phyloP scores from a whole-genome alignment of 257 asterid genomes.

The Anisodus tanguticus region DNA sequence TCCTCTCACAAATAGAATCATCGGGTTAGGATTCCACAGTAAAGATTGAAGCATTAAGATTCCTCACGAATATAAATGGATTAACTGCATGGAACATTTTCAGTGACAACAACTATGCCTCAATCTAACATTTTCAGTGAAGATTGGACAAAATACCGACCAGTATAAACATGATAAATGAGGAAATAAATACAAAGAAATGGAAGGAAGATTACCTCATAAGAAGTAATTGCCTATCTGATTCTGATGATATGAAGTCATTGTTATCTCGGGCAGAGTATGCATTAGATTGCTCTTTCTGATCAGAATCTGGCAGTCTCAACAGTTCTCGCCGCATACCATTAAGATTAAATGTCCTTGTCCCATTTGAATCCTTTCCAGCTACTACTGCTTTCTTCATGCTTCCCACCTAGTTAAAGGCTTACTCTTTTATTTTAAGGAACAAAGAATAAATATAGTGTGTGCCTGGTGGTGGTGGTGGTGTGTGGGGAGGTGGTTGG shows the following conservation, averaged over 20 bases:
- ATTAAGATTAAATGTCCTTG: constrained; percentile 65
- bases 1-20: not conserved
- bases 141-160: not conserved
- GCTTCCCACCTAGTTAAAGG: constrained; percentile 61
- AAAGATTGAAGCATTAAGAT: not conserved
- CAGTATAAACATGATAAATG: not conserved
- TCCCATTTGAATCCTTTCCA: constrained; percentile 61
- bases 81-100: not conserved
- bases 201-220: constrained; percentile 56
- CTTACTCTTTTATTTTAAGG: not conserved
- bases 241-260: constrained; percentile 84
- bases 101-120: not conserved
- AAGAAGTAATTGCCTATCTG: constrained; percentile 85
- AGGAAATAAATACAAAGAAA: not conserved
- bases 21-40: not conserved
- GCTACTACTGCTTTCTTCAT: constrained; percentile 65
- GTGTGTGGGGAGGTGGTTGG: no score
- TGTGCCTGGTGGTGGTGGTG: no score
- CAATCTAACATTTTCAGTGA: not conserved
- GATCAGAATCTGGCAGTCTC: constrained; percentile 75
- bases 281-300: constrained; percentile 54
- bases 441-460: constrained; percentile 1
- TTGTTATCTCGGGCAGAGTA: constrained; percentile 58
- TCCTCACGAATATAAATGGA: not conserved
- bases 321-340: constrained; percentile 86